Base-by-base conservation (phyloP, 202 grass and related monocot genomes). In the Schoenoplectus triqueter region DNA sequence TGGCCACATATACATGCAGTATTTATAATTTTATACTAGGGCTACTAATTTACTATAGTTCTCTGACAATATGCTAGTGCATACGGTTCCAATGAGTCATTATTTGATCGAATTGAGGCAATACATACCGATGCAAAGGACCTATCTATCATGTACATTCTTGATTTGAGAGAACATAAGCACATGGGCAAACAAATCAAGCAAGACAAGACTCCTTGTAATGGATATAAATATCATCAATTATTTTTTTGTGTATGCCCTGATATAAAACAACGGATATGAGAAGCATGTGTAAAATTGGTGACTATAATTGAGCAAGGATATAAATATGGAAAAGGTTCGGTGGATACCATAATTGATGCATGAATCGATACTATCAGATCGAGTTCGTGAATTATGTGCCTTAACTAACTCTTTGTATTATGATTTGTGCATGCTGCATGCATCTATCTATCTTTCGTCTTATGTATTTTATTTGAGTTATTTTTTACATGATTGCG, bases 131-230 rank as follows among this genome's bases (percentile, higher is more conserved):
- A 66, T 31, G 3, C 20, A 67, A 59, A 59, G 13, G 56, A 9
- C 54, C 54, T 56, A 59, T 14, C 56, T 59, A 22, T 73, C 47
- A 73, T 42, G 14, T 10, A 67, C 1, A 73, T 73, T 73, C 70
- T 73, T 73, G 70, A 73, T 73, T 73, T 73, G 70, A 73, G 51
- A 73, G 47, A 52, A 73, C 70, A 73, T 22, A 73, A 21, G 70
- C 70, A 73, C 47, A 73, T 73, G 47, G 51, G 47, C 3, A 22
- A 21, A 73, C 70, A 73, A 22, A 52, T 73, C 70, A 52, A 22
- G 70, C 2, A 52, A 13, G n/a, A 51, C 7, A 17, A 51, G 70
- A 73, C 70, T 20, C 7, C 3, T 73, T 21, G 44, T 19, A 10
- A 51, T 73, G 46, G 46, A 49, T 73, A 73, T 49, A 48, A 4